phyloP scores from a whole-genome alignment of 371 early-diverging fungal genomes.

The Mucor circinelloides region DNA sequence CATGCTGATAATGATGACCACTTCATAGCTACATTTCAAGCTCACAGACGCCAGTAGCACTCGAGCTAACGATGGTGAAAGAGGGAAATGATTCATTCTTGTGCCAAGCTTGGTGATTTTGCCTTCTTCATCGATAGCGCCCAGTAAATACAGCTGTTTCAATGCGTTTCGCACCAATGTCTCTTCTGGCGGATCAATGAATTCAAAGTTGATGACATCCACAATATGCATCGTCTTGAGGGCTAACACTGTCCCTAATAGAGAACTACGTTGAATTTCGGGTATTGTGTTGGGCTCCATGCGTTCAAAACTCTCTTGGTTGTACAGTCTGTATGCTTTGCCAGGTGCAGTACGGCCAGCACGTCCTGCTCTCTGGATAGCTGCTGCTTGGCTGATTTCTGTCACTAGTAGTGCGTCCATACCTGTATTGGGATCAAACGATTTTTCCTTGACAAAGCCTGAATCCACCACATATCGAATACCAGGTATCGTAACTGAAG shows the following conservation, averaged over 20 bases:
- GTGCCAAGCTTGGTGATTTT: constrained; percentile 91
- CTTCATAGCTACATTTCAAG: constrained; percentile 49
- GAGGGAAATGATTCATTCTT: constrained; percentile 94
- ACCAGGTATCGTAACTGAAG: constrained; percentile 84
- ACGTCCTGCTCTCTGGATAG: constrained; percentile 97
- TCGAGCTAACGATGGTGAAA: constrained; percentile 92
- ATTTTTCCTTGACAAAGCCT: constrained; percentile 92
- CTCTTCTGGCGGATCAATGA: constrained; percentile 93
- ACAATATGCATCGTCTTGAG: constrained; percentile 92
- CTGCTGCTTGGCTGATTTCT: constrained; percentile 90
- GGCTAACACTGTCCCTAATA: constrained; percentile 85
- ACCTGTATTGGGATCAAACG: constrained; percentile 75
- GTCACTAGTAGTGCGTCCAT: constrained; percentile 86
- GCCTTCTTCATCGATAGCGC: constrained; percentile 92
- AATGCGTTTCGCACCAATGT: constrained; percentile 83
- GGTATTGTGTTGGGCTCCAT: constrained; percentile 89
- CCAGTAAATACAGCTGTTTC: constrained; percentile 91
- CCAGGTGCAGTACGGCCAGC: constrained; percentile 95
- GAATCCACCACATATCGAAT: constrained; percentile 92
- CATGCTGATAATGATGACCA: constrained; percentile 67
- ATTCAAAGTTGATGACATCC: constrained; percentile 94
- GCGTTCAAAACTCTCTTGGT: constrained; percentile 80
- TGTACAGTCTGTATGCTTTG: constrained; percentile 95
- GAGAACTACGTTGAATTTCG: constrained; percentile 94
- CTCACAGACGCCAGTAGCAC: constrained; percentile 75